Base-by-base conservation (phyloP, 352 stramenopile species). In the Phytophthora melonis region DNA sequence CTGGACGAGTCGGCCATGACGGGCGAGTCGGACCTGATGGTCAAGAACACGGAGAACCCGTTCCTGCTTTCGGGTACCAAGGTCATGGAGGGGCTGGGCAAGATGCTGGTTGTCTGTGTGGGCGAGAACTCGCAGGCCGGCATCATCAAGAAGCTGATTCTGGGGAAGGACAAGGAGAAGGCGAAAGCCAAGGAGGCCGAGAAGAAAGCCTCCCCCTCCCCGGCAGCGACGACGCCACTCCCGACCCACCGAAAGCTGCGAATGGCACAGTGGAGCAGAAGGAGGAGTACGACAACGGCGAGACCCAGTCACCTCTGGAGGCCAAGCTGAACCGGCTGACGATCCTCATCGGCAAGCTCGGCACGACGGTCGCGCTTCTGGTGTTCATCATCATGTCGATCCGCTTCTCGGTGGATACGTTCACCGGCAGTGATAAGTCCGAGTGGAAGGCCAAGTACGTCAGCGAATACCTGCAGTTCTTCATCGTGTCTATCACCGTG, bases 61-160 rank as follows among this genome's bases (percentile, higher is more conserved):
- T 98, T 98, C 75, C 73, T 99, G 14, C 84, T 99, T 19, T 98
- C 93, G 1, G 97, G 97, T 23, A 99, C 94, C 21, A 98, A 97
- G 43, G 91, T 98, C 25, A 98, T 97, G 78, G 91, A 97, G 55
- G 97, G 97, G 6, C 85, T 95, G 6, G 93, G 87, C 32, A 90
- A 91, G 69, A 98, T 99, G 87, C 78, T 99, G 36, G 95, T 98
- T 8, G 82, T 98, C 10, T 97, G 93, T 30, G 97, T 99, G 7
- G 97, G 97, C 19, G 91, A 94, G 58, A 90, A 96, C 78, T 98
- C 89, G 13, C 94, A 98, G 69, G 97, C 95, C 56, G 96, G 97
- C 39, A 96, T 97, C 58, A 99, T 99, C 77, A 90, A 88, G 72
- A 93, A 90, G 66, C 86, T 94, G 11, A 94, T 95, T 55, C 72